Evolutionary conservation across 352 stramenopile species (phyloP), one percentile per base, ranked within the genome.

Genomic region (Detonula confervacea): DNA sequence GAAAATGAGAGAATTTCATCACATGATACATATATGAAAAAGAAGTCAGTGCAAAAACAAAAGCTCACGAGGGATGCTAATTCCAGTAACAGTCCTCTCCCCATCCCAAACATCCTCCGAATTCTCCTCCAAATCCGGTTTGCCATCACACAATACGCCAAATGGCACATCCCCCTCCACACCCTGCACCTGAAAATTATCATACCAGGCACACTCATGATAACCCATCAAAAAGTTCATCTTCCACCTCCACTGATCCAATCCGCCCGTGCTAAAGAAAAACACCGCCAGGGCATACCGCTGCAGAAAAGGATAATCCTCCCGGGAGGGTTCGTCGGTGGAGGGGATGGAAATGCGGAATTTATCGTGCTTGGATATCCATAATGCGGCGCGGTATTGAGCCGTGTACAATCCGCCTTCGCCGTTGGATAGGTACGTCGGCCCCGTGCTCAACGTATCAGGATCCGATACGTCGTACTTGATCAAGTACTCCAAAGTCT

Each of bases 191-290:
- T 2, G 5, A 33, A 75, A 72, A 0, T 56, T 11, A 51, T 66
- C 44, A 62, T 57, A 64, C 77, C 77, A 84, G 5, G 14, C 42
- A 42, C 77, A 84, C 51, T 84, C 77, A 72, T 84, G 77, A 27
- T 8, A 59, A 5, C 65, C 68, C n/a, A 18, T 64, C n/a, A 80
- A 29, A 46, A 84, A 84, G 6, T 70, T 46, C 16, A 79, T 24
- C 12, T 47, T 47, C 25, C 47, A 72, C 0, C 14, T 24, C 76
- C 76, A 84, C 30, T 49, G 7, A 0, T 67, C 24, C 16, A 30
- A 8, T 35, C 77, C 77, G 2, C 69, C 69, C 24, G 59, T 68
- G 0, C 55, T 16, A 20, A 84, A 79, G 47, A 77, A 84, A 35
- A 84, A 18, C 3, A 77, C 61, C 4, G 77, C 77, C 0, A 84